Evolutionary conservation across 2,329 filamentous ascomycete genomes (phyloP).

Genomic region (Aspergillus phoenicis): DNA sequence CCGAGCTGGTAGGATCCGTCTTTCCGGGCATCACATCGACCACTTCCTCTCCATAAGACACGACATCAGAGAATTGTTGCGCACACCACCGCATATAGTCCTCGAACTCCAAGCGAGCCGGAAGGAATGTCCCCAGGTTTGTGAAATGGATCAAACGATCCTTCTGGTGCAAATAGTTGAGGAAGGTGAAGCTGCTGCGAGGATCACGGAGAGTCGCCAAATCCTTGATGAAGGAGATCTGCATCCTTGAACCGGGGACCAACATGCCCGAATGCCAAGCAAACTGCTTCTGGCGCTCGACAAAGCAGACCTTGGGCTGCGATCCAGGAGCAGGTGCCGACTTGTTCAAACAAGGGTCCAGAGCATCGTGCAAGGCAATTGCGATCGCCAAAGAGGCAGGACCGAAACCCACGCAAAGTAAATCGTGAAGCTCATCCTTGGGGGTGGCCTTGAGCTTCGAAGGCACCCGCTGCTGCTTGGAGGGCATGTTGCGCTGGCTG

Average conservation of each 20-base stretch:
- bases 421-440: constrained; percentile 71
- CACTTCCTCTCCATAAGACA: constrained; percentile 78
- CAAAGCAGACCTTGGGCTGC: constrained; percentile 74
- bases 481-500: constrained; percentile 26
- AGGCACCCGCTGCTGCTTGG: constrained; percentile 26
- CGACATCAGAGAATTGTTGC: constrained; percentile 70
- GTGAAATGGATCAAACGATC: constrained; percentile 84
- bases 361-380: constrained; percentile 81
- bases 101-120: constrained; percentile 84
- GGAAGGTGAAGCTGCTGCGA: constrained; percentile 87
- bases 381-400: constrained; percentile 88
- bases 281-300: constrained; percentile 82
- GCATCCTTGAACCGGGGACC: constrained; percentile 90
- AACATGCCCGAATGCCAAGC: constrained; percentile 97
- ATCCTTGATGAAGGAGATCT: constrained; percentile 97
- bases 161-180: constrained; percentile 88
- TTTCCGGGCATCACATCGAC: constrained; percentile 67
- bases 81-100: constrained; percentile 96
- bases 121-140: constrained; percentile 86
- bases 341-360: constrained; percentile 53
- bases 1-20: constrained; percentile 47
- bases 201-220: constrained; percentile 87
- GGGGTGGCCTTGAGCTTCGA: constrained; percentile 57
- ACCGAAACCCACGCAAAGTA: constrained; percentile 90
- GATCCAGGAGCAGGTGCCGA: constrained; percentile 41